Base-by-base conservation (phyloP, 495 filamentous ascomycete species). In the Cryomyces antarcticus region DNA sequence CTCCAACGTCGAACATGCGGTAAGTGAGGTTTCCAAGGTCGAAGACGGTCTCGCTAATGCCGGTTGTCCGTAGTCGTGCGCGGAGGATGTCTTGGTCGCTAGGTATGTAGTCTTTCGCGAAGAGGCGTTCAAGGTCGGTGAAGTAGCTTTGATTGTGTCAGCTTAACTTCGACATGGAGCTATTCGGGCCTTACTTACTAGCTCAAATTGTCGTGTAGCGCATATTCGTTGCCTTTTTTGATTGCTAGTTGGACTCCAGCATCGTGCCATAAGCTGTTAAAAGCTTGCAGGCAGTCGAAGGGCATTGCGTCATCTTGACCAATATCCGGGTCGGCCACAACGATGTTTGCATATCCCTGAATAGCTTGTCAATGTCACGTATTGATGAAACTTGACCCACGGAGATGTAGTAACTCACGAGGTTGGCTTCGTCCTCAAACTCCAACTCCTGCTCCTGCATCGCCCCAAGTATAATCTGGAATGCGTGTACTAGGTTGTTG, bases 1-100 rank as follows among this genome's bases (percentile, higher is more conserved):
- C 89, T 70, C 89, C 89, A 30, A 99, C 89, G 60, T 99, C 89
- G 66, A 96, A 96, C 89, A 99, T 99, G 44, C 92, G 78, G 66
- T 95, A 99, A 30, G 86, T 96, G 55, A 99, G 66, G 54, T 95
- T 85, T 47, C 89, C 92, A 50, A 96, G 92, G 57, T 93, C 88
- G 65, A 99, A 99, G 38, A 86, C 89, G 13, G 89, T 96, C 65
- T 99, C 89, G 12, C 85, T 99, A 56, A 99, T 96, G 75, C 89
- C 92, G 40, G 89, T 99, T 27, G 89, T 99, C 75, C 93, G 93
- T 62, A 99, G 80, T 77, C 89, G 85, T 45, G 89, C 93, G 49
- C 88, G 78, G 34, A 97, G 81, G 13, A 97, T 86, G 68, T 99
- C 89, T 60, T 94, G 87, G 58, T 99, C 88, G 49, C 82, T 93